phyloP scores from a whole-genome alignment of 2,329 filamentous ascomycete species.

The Penicillium glabrum region DNA sequence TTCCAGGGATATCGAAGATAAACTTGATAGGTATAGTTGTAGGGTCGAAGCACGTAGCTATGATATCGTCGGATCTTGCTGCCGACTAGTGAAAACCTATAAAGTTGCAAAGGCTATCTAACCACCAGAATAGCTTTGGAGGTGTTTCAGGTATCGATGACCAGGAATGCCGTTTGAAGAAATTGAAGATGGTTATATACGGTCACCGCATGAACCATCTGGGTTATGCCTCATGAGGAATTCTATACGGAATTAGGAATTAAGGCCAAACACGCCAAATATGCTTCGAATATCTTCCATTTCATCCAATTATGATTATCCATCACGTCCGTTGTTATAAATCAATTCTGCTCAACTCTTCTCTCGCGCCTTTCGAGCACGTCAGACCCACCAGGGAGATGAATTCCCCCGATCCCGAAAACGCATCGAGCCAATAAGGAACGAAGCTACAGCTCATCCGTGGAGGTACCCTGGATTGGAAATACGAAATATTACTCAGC shows the following conservation, averaged over 20 bases:
- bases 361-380: not conserved
- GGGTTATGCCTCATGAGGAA: not conserved
- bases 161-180: not conserved
- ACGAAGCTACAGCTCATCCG: not conserved
- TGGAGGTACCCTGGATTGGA: not conserved
- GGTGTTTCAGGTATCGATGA: no score
- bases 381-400: not conserved
- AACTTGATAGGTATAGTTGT: not conserved
- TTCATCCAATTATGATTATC: not conserved
- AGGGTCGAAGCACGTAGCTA: not conserved
- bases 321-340: not conserved
- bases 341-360: not conserved
- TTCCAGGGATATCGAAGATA: not conserved
- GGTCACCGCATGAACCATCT: not conserved
- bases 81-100: not conserved
- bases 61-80: not conserved
- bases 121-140: not conserved
- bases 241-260: not conserved
- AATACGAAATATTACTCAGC: constrained; percentile 1
- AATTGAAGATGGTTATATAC: not conserved
- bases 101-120: not conserved
- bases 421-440: not conserved
- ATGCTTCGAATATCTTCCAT: not conserved
- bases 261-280: not conserved
- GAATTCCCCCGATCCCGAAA: constrained; percentile 5